Evolutionary conservation across 805 yeast species (phyloP).

Genomic region (Sugiyamaella qingdaonensis): DNA sequence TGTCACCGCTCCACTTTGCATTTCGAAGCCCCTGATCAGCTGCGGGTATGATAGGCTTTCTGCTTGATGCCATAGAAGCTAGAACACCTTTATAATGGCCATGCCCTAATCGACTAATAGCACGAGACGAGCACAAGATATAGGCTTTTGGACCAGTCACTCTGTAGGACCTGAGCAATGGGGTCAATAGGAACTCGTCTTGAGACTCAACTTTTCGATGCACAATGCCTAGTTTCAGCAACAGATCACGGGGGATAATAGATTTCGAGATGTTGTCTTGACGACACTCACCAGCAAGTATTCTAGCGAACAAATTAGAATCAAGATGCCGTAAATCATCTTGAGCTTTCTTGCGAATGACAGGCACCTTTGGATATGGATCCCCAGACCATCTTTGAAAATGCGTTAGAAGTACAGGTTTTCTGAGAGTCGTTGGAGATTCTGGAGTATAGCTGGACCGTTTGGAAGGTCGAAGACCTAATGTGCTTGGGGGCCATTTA

Average conservation of each 20-base stretch:
- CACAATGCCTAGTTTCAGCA: conserved; percentile 34
- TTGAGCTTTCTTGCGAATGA: conserved; percentile 12
- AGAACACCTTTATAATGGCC: background rate
- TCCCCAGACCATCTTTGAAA: conserved; percentile 37
- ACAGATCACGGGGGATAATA: conserved; percentile 38
- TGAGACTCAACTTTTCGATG: background rate
- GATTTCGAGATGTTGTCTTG: conserved; percentile 36
- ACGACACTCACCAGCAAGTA: conserved; percentile 43
- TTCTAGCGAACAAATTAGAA: conserved; percentile 37
- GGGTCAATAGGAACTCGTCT: conserved; percentile 5
- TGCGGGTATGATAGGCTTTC: background rate
- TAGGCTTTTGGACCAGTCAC: conserved; percentile 9
- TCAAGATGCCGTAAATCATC: conserved; percentile 21
- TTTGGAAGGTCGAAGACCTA: background rate
- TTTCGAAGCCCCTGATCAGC: conserved; percentile 2
- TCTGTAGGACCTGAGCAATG: background rate
- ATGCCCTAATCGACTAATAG: background rate
- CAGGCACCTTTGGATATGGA: conserved; percentile 22
- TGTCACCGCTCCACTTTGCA: conserved; percentile 13
- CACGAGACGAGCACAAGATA: background rate
- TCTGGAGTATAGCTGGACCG: conserved; percentile 10
- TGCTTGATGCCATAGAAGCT: background rate
- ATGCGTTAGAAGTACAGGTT: conserved; percentile 29
- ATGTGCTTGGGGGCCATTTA: conserved; percentile 1
- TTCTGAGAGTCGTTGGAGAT: conserved; percentile 5